phyloP scores from a whole-genome alignment of 345 rosid genomes.

The Gossypium ekmanianum region DNA sequence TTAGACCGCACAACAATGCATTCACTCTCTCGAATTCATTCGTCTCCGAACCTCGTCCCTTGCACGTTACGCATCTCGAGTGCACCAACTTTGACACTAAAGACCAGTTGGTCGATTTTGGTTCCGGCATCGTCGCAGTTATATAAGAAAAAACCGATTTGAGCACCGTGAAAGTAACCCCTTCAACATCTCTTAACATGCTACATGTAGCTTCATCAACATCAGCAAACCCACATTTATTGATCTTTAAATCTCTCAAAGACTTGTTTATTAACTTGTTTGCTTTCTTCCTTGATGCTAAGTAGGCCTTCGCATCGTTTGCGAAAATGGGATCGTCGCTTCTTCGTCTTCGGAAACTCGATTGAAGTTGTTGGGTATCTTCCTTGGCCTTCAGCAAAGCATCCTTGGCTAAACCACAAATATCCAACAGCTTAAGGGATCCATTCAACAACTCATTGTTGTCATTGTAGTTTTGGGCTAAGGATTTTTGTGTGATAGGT shows the following conservation, averaged over 20 bases:
- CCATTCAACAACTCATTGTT: background rate
- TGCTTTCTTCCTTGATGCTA: background rate
- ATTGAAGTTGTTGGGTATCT: constrained; percentile 23
- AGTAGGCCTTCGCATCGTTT: background rate
- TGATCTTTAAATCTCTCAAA: background rate
- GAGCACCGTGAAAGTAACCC: background rate
- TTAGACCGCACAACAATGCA: constrained; percentile 16
- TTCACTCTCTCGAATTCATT: constrained; percentile 26
- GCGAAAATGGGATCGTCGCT: background rate
- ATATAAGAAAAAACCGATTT: background rate
- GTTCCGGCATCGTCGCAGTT: background rate
- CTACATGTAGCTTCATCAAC: background rate
- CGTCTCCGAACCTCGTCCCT: background rate
- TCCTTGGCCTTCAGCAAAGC: constrained; percentile 27
- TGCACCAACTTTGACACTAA: constrained; percentile 12
- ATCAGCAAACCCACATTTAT: background rate
- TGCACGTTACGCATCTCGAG: constrained; percentile 2
- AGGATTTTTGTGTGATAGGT: background rate
- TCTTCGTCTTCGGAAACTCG: constrained; percentile 17
- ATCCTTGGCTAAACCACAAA: constrained; percentile 15
- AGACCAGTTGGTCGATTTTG: constrained; percentile 9
- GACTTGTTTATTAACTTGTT: background rate
- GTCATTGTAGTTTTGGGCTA: background rate
- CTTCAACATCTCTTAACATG: background rate
- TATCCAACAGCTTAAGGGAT: background rate